Evolutionary conservation across 2,329 filamentous ascomycete species (phyloP), one percentile per base, ranked within the genome.

Genomic region (Trichoderma sp.): DNA sequence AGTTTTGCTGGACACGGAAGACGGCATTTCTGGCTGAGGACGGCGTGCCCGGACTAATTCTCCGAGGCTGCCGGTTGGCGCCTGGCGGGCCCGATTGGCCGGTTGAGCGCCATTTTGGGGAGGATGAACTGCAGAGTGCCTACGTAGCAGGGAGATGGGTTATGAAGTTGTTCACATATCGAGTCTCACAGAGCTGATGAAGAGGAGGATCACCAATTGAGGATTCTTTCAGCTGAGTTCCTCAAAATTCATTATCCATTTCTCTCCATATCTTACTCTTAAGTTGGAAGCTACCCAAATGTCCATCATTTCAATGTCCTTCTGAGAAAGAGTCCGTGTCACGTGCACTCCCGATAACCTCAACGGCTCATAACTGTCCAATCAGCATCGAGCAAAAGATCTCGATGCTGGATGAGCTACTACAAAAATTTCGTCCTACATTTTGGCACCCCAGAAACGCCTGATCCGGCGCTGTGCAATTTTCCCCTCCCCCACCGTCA

Each of bases 381-480:
- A 51, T 54, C n/a, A 26, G 44, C 58, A 55, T 47, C 52, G 41
- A n/a, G 45, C 28, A 34, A 59, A 54, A 56, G 59, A 34, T 65
- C 64, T 60, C 17, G 34, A 51, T 67, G 64, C 61, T 62, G 63
- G 64, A 4, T 71, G 66, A 73, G 72, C 72, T 75, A 39, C 34
- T 73, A 72, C 71, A 74, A 77, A 77, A 77, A 75, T 75, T 77
- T 78, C 75, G 67, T 71, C 64, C 9, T 54, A 50, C 44, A 63
- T 50, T 63, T 57, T 57, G 50, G 58, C 65, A 65, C 69, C 64
- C 69, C 70, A 72, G 72, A 65, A 45, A 61, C 62, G 62, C 63
- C 44, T 55, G 55, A 65, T 51, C 15, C 68, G 66, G 65, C 67
- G 64, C 69, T 67, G 60, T 69, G 62, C 59, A 69, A 54, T 65